Conservation (phyloP, 2,329 filamentous ascomycete genomes). For the Monosporascus sp. region DNA sequence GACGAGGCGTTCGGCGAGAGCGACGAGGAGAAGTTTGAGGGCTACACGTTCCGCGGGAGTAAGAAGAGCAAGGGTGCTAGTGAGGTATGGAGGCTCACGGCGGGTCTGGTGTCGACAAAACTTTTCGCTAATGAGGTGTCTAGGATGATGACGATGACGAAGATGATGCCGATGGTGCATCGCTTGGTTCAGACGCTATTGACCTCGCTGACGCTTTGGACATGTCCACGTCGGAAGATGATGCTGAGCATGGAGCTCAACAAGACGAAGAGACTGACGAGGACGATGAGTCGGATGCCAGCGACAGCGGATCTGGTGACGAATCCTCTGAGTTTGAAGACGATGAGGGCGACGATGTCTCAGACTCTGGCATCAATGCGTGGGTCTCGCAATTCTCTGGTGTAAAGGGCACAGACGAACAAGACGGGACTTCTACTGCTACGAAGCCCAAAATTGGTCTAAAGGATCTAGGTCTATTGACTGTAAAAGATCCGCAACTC, state of each 20-base stretch:
- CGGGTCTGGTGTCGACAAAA: not conserved
- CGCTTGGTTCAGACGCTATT: slow-evolving; percentile 54
- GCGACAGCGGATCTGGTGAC: slow-evolving; percentile 36
- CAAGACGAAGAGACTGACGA: slow-evolving; percentile 40
- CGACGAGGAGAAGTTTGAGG: slow-evolving; percentile 80
- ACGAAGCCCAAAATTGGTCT: slow-evolving; percentile 65
- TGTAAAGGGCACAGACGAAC: slow-evolving; percentile 53
- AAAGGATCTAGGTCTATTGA: slow-evolving; percentile 66
- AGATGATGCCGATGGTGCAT: slow-evolving; percentile 52
- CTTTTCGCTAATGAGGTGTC: slow-evolving; percentile 19
- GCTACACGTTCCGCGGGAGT: slow-evolving; percentile 55
- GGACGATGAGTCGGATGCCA: slow-evolving; percentile 38
- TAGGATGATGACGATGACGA: slow-evolving; percentile 55
- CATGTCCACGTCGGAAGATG: slow-evolving; percentile 38
- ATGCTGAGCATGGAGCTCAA: slow-evolving; percentile 44
- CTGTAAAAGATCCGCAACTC: slow-evolving; percentile 67
- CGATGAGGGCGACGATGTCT: slow-evolving; percentile 43
- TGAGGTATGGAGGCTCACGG: slow-evolving; percentile 31
- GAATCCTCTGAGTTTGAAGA: slow-evolving; percentile 39
- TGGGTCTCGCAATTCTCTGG: slow-evolving; percentile 61
- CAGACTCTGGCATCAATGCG: slow-evolving; percentile 42
- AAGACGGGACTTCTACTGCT: slow-evolving; percentile 43
- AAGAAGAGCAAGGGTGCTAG: slow-evolving; percentile 35
- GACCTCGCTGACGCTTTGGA: slow-evolving; percentile 54
- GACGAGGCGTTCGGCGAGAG: slow-evolving; percentile 84